Evolutionary conservation across 2,329 filamentous ascomycete species (phyloP).

Genomic region (Fusarium sp.): DNA sequence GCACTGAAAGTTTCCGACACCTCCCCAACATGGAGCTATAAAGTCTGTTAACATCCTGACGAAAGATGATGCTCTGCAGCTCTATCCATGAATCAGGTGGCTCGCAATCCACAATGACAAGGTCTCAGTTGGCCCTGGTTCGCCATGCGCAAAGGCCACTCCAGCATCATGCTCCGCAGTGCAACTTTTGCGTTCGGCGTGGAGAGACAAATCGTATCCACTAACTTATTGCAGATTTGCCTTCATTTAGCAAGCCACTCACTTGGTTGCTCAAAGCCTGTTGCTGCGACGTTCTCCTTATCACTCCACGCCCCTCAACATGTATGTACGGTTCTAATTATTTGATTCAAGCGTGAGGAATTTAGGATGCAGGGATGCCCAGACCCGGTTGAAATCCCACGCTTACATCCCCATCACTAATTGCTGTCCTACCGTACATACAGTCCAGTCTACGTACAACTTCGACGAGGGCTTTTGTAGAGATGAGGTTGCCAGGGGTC

Average conservation of each 20-base stretch:
- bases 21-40: neutral
- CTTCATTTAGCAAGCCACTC: slow-evolving; percentile 33
- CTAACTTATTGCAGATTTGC: slow-evolving; percentile 20
- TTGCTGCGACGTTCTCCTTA: slow-evolving; percentile 5
- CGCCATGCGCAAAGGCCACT: neutral
- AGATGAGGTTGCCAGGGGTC: slow-evolving; percentile 31
- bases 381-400: slow-evolving; percentile 17
- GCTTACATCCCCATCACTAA: slow-evolving; percentile 18
- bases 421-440: neutral
- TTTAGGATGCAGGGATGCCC: slow-evolving; percentile 31
- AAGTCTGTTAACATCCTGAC: neutral
- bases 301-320: slow-evolving; percentile 17
- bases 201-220: slow-evolving; percentile 33
- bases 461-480: slow-evolving; percentile 4
- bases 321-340: neutral
- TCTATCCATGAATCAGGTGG: slow-evolving; percentile 7
- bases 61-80: neutral
- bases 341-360: slow-evolving; percentile 21
- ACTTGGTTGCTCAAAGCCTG: neutral
- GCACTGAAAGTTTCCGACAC: neutral
- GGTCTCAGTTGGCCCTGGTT: slow-evolving; percentile 11
- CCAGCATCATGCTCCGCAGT: slow-evolving; percentile 13
- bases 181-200: slow-evolving; percentile 19
- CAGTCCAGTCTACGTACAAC: slow-evolving; percentile 3
- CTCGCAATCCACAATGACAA: slow-evolving; percentile 1